These are phyloP conservation scores for Tardiomyces depauwii DNA, from an alignment of 1,139 yeast genomes.

Conservation along the genomic window DNA sequence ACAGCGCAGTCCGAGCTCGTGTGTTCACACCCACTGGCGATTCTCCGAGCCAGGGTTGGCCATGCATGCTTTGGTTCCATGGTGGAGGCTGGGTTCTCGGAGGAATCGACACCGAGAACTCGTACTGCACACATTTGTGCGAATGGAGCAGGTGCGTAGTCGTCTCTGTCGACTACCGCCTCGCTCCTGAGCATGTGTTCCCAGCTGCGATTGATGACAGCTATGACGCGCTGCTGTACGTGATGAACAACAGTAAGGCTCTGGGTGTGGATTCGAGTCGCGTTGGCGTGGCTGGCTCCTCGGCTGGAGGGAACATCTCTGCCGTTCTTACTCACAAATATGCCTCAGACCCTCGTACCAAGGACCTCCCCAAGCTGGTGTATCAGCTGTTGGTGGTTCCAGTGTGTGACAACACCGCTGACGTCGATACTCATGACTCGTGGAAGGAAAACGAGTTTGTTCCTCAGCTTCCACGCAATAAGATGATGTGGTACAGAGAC, in stretches of 20 bases:
- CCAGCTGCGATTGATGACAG: slow-evolving; percentile 41
- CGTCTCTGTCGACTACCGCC: slow-evolving; percentile 31
- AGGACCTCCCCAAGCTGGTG: slow-evolving; percentile 28
- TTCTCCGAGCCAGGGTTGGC: slow-evolving; percentile 34
- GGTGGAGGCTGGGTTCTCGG: slow-evolving; percentile 45
- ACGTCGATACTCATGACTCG: slow-evolving; percentile 28
- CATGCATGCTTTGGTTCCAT: slow-evolving; percentile 37
- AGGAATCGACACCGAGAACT: slow-evolving; percentile 34
- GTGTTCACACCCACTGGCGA: slow-evolving; percentile 32
- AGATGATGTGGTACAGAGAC: slow-evolving; percentile 39
- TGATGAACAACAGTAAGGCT: slow-evolving; percentile 11
- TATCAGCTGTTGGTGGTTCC: slow-evolving; percentile 38
- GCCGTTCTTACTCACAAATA: slow-evolving; percentile 34
- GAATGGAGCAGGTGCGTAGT: slow-evolving; percentile 30
- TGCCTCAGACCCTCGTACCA: slow-evolving; percentile 15
- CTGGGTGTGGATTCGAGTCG: slow-evolving; percentile 26
- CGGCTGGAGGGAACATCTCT: slow-evolving; percentile 40
- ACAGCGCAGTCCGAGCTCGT: slow-evolving; percentile 27
- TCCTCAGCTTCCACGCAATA: slow-evolving; percentile 37
- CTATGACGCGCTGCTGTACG: slow-evolving; percentile 25
- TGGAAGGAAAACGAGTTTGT: slow-evolving; percentile 35
- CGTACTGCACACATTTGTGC: slow-evolving; percentile 35
- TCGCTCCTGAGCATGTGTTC: slow-evolving; percentile 39
- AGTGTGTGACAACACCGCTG: slow-evolving; percentile 39
- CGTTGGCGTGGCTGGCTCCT: slow-evolving; percentile 37